Evolutionary conservation across 345 rosid genomes (phyloP).

Genomic region (Camelina laxa): DNA sequence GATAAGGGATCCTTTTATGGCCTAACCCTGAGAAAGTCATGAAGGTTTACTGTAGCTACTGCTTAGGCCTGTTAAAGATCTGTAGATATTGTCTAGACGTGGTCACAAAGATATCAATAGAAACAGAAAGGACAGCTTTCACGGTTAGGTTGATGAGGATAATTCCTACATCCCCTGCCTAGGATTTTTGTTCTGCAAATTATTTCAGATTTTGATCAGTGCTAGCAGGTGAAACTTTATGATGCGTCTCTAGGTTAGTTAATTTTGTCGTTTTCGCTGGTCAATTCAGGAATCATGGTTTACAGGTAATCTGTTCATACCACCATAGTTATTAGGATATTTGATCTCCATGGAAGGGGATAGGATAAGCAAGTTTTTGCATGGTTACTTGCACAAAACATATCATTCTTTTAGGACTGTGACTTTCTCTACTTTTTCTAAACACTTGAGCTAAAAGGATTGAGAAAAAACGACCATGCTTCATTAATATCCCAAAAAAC

Average conservation of each 20-base stretch:
- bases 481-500: conserved; percentile 20
- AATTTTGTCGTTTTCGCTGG: conserved; percentile 5
- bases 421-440: not conserved
- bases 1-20: conserved; percentile 17
- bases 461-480: conserved; percentile 16
- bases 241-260: conserved; percentile 5
- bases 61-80: conserved; percentile 11
- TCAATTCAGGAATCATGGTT: conserved; percentile 24
- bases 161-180: conserved; percentile 5
- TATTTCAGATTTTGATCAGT: conserved; percentile 21
- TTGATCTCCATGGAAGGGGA: not conserved
- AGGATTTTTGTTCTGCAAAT: not conserved
- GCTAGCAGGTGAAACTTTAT: conserved; percentile 22
- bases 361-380: conserved; percentile 13
- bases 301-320: conserved; percentile 17
- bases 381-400: conserved; percentile 26
- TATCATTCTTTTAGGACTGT: conserved; percentile 16
- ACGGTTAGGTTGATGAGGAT: conserved; percentile 9
- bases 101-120: conserved; percentile 15
- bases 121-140: conserved; percentile 3
- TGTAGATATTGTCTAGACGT: conserved; percentile 24
- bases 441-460: conserved; percentile 14
- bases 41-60: not conserved
- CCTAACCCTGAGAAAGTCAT: not conserved
- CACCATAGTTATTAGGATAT: not conserved